A percentile compares a stretch with the other conserved stretches of the same genome.
phyloP scores from a whole-genome alignment of 441 rosid genomes.

The Pelargonium australe region DNA sequence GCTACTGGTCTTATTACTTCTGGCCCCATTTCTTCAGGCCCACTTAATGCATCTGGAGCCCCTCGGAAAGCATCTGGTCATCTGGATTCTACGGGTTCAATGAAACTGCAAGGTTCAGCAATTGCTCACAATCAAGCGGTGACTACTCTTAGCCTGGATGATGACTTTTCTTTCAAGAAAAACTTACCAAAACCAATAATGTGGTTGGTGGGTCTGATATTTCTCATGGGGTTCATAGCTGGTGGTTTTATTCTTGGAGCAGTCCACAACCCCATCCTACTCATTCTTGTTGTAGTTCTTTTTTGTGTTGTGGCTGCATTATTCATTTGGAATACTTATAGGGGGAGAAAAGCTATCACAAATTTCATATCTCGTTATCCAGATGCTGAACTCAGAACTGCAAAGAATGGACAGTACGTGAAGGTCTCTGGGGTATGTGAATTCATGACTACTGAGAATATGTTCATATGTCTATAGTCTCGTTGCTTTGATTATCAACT shows the following conservation, averaged over 20 bases:
- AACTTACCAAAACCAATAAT: conserved; percentile 69
- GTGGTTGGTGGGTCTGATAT: conserved; percentile 68
- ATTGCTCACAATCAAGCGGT: conserved; percentile 75
- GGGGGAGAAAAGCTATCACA: conserved; percentile 73
- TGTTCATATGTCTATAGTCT: not conserved
- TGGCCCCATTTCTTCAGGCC: conserved; percentile 84
- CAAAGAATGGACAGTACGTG: conserved; percentile 94
- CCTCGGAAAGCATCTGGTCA: conserved; percentile 94
- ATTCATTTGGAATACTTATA: conserved; percentile 77
- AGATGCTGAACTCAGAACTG: conserved; percentile 94
- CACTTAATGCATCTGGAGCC: conserved; percentile 74
- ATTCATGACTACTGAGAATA: not conserved
- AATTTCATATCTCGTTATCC: conserved; percentile 72
- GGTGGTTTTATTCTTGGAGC: conserved; percentile 88
- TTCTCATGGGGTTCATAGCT: conserved; percentile 85
- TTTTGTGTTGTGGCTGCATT: conserved; percentile 58
- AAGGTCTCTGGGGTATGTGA: conserved; percentile 93
- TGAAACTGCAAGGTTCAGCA: conserved; percentile 56
- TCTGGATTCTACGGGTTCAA: conserved; percentile 71
- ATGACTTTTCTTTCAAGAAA: conserved; percentile 61
- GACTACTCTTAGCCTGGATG: conserved; percentile 59
- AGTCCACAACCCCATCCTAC: conserved; percentile 80
- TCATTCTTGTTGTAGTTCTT: conserved; percentile 63
- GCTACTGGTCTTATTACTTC: conserved; percentile 91
- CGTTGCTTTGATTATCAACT: not conserved